Evolutionary conservation across 2,329 filamentous ascomycete genomes (phyloP).

Genomic region (Chalaropsis ovoidea): DNA sequence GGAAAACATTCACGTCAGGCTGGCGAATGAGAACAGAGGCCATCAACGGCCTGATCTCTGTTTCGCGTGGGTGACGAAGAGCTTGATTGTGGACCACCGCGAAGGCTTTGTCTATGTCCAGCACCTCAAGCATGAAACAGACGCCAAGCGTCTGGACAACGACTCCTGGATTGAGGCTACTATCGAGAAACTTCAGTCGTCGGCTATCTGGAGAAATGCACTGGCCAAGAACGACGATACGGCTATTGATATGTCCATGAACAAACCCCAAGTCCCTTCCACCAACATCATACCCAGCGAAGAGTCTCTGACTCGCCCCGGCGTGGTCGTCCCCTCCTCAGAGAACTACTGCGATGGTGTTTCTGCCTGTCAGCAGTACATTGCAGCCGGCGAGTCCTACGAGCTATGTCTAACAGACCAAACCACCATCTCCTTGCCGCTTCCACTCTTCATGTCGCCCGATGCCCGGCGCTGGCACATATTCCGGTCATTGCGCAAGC

Average conservation of each 20-base stretch:
- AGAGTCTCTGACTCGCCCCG: neutral
- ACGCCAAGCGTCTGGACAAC: conserved; percentile 28
- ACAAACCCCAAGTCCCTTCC: neutral
- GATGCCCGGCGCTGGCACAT: conserved; percentile 51
- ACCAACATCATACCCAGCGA: conserved; percentile 1
- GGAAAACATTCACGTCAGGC: conserved; percentile 43
- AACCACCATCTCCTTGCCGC: conserved; percentile 47
- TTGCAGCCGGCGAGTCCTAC: conserved; percentile 71
- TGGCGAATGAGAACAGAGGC: conserved; percentile 30
- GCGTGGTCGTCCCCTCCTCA: conserved; percentile 35
- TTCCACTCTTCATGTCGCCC: conserved; percentile 31
- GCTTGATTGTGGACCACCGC: conserved; percentile 65
- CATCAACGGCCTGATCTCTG: conserved; percentile 57
- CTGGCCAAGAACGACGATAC: neutral
- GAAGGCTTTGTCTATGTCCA: conserved; percentile 56
- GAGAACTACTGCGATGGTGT: conserved; percentile 56
- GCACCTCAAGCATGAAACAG: conserved; percentile 39
- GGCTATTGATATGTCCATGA: neutral
- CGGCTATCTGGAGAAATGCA: conserved; percentile 29
- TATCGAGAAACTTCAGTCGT: conserved; percentile 24
- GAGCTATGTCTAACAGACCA: conserved; percentile 75
- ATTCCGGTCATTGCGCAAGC: conserved; percentile 57
- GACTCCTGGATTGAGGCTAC: conserved; percentile 11
- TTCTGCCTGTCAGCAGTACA: conserved; percentile 56
- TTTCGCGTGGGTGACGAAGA: conserved; percentile 66